Percentiles rank a stretch among this genome's conserved stretches.
phyloP scores from a whole-genome alignment of 139 green algal genomes.

The Chlamydomonas applanata region DNA sequence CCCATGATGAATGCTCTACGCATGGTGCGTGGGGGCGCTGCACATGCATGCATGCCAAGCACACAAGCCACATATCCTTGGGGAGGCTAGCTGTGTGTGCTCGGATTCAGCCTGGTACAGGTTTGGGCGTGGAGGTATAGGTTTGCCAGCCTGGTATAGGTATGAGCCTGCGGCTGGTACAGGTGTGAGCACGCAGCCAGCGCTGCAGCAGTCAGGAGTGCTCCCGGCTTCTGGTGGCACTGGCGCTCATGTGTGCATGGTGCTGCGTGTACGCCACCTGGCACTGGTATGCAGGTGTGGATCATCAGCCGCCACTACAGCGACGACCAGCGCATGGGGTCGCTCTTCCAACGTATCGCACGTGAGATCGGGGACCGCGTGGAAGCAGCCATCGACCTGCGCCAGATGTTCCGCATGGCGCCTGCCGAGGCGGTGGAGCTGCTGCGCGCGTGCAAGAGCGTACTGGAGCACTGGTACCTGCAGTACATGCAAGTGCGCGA shows the following conservation, averaged over 20 bases:
- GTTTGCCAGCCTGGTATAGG: too few species aligned
- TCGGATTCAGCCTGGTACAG: too few species aligned
- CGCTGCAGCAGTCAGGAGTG: too few species aligned
- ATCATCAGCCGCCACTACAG: constrained; percentile 84
- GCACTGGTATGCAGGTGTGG: constrained; percentile 58
- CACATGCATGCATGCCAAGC: too few species aligned
- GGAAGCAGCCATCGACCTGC: constrained; percentile 61
- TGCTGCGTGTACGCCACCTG: too few species aligned
- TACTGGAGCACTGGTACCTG: constrained; percentile 74
- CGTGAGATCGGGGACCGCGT: constrained; percentile 71
- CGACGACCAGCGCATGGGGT: constrained; percentile 87
- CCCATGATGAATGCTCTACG: constrained; percentile 89
- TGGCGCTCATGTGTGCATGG: too few species aligned
- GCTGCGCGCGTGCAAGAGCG: constrained; percentile 51
- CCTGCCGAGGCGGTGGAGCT: constrained; percentile 52
- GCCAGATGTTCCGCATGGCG: constrained; percentile 64
- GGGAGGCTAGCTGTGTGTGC: too few species aligned
- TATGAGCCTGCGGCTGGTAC: too few species aligned
- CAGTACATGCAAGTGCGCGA: constrained; percentile 85
- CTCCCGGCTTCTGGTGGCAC: too few species aligned
- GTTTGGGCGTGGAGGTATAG: too few species aligned
- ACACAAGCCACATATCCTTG: too few species aligned
- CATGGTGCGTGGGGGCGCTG: constrained; percentile 72
- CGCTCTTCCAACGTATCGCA: constrained; percentile 83
- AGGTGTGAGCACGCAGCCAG: too few species aligned